A percentile compares a stretch with the other conserved stretches of the same genome.
Evolutionary conservation across 2,329 filamentous ascomycete genomes (phyloP).

Genomic region (Fusarium sp.): DNA sequence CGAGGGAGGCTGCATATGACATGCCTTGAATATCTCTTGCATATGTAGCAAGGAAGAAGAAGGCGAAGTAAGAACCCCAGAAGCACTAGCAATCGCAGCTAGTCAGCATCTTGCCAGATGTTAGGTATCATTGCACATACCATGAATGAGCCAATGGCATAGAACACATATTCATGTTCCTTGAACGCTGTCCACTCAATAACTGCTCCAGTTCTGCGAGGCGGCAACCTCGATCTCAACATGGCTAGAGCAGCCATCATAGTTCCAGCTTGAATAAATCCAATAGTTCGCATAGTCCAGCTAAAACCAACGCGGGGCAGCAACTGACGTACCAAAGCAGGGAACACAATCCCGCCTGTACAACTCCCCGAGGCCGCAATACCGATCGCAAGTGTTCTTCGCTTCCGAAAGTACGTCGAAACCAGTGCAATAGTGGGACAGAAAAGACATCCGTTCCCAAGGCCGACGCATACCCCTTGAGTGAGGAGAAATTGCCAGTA

Average conservation of each 20-base stretch:
- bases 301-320: slow-evolving; percentile 7
- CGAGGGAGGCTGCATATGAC: background rate
- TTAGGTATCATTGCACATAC: background rate
- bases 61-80: slow-evolving; percentile 9
- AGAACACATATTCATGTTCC: slow-evolving; percentile 8
- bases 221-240: no score
- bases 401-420: slow-evolving; percentile 14
- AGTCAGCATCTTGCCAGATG: no score
- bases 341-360: slow-evolving; percentile 2
- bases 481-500: slow-evolving; percentile 21
- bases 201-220: no score
- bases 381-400: slow-evolving; percentile 2
- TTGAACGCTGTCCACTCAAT: no score
- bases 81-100: background rate
- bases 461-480: slow-evolving; percentile 11
- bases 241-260: no score
- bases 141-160: slow-evolving; percentile 2
- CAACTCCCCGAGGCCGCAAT: slow-evolving; percentile 4
- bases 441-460: slow-evolving; percentile 16
- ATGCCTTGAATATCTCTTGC: background rate
- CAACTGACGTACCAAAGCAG: slow-evolving; percentile 5
- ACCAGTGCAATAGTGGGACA: slow-evolving; percentile 1
- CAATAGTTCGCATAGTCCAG: slow-evolving; percentile 11
- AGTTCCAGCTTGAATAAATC: slow-evolving; percentile 10
- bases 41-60: slow-evolving; percentile 7